These are phyloP conservation scores for Trichoderma simmonsii DNA, from an alignment of 2,329 filamentous ascomycete species.

Conservation along the genomic window DNA sequence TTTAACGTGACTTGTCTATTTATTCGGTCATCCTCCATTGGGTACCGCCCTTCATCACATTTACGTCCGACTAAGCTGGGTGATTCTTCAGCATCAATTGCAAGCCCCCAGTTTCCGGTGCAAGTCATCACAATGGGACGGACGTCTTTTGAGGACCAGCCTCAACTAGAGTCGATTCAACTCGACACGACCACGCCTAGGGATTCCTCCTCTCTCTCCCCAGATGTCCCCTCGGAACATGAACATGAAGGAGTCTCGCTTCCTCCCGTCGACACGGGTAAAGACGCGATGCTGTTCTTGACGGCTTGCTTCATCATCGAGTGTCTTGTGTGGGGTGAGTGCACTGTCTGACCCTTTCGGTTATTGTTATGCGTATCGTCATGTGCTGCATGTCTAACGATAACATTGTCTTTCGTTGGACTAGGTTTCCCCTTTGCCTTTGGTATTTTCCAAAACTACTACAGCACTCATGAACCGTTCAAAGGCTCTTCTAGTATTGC, in stretches of 20 bases:
- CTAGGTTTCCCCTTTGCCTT: constrained; percentile 62
- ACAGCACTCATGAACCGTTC: constrained; percentile 55
- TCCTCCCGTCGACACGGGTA: constrained; percentile 33
- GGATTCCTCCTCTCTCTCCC: neutral
- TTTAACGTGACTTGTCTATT: neutral
- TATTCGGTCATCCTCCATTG: neutral
- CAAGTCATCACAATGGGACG: neutral
- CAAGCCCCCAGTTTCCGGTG: neutral
- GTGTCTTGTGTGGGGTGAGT: constrained; percentile 34
- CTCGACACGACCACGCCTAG: neutral
- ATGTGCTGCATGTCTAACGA: neutral
- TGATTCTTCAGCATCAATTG: neutral
- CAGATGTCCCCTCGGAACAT: neutral
- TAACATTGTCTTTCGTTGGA: neutral
- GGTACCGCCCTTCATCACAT: neutral
- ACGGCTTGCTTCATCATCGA: constrained; percentile 33
- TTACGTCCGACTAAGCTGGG: no score
- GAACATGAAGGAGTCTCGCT: constrained; percentile 26
- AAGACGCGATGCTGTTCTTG: constrained; percentile 36
- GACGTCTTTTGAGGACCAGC: neutral
- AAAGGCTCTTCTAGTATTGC: constrained; percentile 48
- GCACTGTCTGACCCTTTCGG: neutral
- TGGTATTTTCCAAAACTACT: constrained; percentile 66
- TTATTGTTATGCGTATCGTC: neutral
- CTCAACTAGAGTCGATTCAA: neutral